phyloP scores from a whole-genome alignment of 768 basidiomycete genomes.

The Tylopilus subfusipes region DNA sequence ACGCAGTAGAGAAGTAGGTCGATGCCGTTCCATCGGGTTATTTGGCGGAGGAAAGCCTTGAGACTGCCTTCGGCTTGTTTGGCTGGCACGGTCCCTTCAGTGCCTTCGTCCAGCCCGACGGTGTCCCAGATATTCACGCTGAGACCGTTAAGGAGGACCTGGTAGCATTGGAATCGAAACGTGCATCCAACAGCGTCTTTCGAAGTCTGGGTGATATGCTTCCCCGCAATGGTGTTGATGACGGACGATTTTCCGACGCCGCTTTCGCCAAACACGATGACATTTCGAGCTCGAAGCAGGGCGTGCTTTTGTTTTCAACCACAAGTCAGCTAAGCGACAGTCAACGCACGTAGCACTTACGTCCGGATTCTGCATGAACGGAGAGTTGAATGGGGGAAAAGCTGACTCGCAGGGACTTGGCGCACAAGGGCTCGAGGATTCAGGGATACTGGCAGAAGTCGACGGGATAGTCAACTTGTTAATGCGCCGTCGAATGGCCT shows the following conservation, averaged over 20 bases:
- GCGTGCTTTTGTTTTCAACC: conserved; percentile 8
- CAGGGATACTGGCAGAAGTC: background rate
- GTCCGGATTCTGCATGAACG: conserved; percentile 5
- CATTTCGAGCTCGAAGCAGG: conserved; percentile 23
- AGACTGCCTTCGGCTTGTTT: conserved; percentile 24
- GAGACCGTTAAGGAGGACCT: conserved; percentile 16
- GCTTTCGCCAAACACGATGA: conserved; percentile 41
- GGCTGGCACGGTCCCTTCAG: conserved; percentile 27
- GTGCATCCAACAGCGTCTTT: conserved; percentile 35
- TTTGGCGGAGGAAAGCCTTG: conserved; percentile 32
- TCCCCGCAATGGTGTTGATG: conserved; percentile 37
- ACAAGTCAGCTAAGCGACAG: background rate
- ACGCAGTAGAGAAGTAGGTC: conserved; percentile 34
- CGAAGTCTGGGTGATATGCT: conserved; percentile 27
- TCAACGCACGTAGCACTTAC: conserved; percentile 4
- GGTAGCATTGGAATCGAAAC: conserved; percentile 24
- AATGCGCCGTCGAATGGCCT: conserved; percentile 12
- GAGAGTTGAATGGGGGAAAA: conserved; percentile 1
- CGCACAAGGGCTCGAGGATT: background rate
- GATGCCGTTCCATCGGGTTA: conserved; percentile 27
- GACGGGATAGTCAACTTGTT: conserved; percentile 12
- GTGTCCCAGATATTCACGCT: conserved; percentile 32
- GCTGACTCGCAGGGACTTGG: conserved; percentile 13
- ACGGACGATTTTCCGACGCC: conserved; percentile 41
- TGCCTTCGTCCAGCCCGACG: conserved; percentile 31